phyloP scores from a whole-genome alignment of 2,329 filamentous ascomycete species.

The Diaporthe destruens region DNA sequence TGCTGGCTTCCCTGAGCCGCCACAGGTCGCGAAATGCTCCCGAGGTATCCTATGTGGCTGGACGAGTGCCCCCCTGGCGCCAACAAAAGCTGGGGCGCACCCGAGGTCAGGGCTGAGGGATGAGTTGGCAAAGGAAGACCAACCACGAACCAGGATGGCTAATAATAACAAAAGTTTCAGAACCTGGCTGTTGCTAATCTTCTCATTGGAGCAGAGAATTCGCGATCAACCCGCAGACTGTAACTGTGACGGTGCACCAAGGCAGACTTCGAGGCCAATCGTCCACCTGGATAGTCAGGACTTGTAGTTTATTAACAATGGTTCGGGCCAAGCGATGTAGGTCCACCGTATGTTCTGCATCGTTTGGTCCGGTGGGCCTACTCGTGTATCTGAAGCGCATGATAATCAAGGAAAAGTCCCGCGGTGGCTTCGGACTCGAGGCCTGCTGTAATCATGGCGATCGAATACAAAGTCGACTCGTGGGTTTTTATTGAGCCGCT shows the following conservation, averaged over 20 bases:
- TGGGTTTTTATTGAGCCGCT: not conserved
- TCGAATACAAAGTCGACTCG: not conserved
- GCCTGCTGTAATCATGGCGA: not conserved
- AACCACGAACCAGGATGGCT: not conserved
- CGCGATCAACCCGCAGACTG: slow-evolving; percentile 25
- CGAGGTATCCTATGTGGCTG: slow-evolving; percentile 14
- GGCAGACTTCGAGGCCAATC: slow-evolving; percentile 1
- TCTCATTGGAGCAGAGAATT: slow-evolving; percentile 33
- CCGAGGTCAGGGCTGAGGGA: slow-evolving; percentile 9
- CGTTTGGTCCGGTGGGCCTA: slow-evolving; percentile 7
- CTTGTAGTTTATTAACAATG: slow-evolving; percentile 7
- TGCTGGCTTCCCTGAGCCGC: slow-evolving; percentile 3
- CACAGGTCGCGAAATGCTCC: not conserved
- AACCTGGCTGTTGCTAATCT: not conserved
- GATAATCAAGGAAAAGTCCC: slow-evolving; percentile 6
- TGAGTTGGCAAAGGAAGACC: slow-evolving; percentile 30
- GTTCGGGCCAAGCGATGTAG: slow-evolving; percentile 6
- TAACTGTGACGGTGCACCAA: slow-evolving; percentile 12
- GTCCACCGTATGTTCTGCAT: slow-evolving; percentile 13
- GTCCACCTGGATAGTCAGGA: not conserved
- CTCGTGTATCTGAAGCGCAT: slow-evolving; percentile 10
- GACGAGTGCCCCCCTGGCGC: slow-evolving; percentile 10
- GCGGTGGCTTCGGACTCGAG: not conserved
- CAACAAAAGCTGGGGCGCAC: slow-evolving; percentile 13
- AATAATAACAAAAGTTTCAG: slow-evolving; percentile 23